Conservation (phyloP, 2,329 filamentous ascomycete species). For the Exutisphaerella laricina region DNA sequence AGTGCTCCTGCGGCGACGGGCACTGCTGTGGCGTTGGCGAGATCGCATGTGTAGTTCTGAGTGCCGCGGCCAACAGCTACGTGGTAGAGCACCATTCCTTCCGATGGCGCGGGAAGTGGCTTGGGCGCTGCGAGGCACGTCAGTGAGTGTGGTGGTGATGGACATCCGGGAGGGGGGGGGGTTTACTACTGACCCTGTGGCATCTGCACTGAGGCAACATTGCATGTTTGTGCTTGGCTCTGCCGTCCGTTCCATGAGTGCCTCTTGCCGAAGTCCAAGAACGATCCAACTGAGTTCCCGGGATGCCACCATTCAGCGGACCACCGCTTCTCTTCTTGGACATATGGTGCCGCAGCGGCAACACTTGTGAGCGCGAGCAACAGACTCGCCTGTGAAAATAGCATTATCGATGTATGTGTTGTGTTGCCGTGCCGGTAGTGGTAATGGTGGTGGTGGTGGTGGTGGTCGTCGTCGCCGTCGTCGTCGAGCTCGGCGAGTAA, state of each 20-base stretch:
- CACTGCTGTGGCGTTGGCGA: conserved; percentile 49
- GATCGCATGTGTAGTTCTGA: conserved; percentile 85
- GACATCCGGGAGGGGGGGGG: background rate
- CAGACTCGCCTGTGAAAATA: conserved; percentile 22
- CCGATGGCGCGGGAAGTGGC: conserved; percentile 55
- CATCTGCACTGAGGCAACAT: conserved; percentile 15
- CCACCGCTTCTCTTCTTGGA: conserved; percentile 18
- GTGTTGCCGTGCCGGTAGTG: too few species aligned
- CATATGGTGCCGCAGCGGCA: conserved; percentile 19
- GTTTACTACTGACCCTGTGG: conserved; percentile 17
- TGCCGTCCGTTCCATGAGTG: conserved; percentile 13
- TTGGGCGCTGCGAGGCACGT: conserved; percentile 24
- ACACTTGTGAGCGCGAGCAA: conserved; percentile 18
- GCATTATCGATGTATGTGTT: conserved; percentile 16
- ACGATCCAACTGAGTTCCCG: background rate
- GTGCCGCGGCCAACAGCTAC: conserved; percentile 83
- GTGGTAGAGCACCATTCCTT: conserved; percentile 62
- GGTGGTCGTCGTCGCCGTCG: conserved; percentile 9
- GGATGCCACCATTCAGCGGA: conserved; percentile 12
- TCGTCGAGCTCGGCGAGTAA: conserved; percentile 8
- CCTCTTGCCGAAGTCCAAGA: conserved; percentile 14
- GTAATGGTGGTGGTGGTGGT: too few species aligned
- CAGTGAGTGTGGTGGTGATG: background rate
- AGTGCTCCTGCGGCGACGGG: conserved; percentile 67
- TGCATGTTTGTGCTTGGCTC: conserved; percentile 7